Evolutionary conservation across 2,329 filamentous ascomycete genomes (phyloP), one percentile per base, ranked within the genome.

Genomic region (Monilinia aucupariae): DNA sequence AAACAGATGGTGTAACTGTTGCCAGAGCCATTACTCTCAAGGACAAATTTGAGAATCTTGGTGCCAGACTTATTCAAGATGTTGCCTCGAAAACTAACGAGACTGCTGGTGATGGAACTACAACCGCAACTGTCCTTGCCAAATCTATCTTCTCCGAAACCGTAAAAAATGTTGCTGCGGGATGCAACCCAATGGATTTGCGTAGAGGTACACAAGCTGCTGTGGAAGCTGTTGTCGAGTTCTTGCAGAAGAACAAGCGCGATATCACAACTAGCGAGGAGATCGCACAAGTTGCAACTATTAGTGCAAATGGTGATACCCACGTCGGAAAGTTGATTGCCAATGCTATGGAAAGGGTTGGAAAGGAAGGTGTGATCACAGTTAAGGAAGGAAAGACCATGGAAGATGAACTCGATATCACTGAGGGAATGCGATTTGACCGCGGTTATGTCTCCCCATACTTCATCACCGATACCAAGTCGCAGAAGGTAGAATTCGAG

Each of bases 301-400:
- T 99, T 81, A 93, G 88, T 72, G 94, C 94, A 78, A 99, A 99
- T 80, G 94, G 94, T 71, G 94, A 99, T 76, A 86, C 86, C 64
- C 92, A 97, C 80, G 91, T 99, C 74, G 94, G 94, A 73, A 88
- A 91, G 80, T 86, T 99, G 76, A 94, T 99, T 77, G 92, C 94
- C 76, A 97, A 87, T 76, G 94, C 94, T 72, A 99, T 99, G 94
- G 94, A 99, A 85, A 96, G 96, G 85, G 94, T 99, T 68, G 94
- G 94, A 79, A 99, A 99, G 86, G 94, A 99, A 83, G 94, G 94
- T 83, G 94, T 99, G 75, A 99, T 99, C 78, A 99, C 94, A 64
- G 93, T 97, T 75, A 99, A 99, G 89, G 94, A 99, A 85, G 94
- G 94, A 77, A 99, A 97, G 89, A 97, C 94, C 65, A 88, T 96